Evolutionary conservation across 2,329 filamentous ascomycete genomes (phyloP).

Genomic region (Cercospora zeina): DNA sequence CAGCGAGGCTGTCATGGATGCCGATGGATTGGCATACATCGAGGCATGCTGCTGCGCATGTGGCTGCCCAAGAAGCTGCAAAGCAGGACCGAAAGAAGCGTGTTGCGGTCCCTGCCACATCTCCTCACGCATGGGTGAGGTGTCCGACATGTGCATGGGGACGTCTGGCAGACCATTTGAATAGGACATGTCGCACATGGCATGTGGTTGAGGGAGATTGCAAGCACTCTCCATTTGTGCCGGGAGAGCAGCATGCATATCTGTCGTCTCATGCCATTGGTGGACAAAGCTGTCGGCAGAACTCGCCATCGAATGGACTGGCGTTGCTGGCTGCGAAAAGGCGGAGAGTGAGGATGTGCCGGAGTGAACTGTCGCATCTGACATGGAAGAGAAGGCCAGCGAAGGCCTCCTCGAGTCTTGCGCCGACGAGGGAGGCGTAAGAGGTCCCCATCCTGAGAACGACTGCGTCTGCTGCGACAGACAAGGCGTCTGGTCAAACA

Average conservation of each 20-base stretch:
- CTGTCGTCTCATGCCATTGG: constrained; percentile 26
- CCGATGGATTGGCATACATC: constrained; percentile 21
- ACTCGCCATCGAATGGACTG: constrained; percentile 25
- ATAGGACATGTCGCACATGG: constrained; percentile 20
- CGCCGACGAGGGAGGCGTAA: constrained; percentile 36
- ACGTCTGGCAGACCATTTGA: constrained; percentile 1
- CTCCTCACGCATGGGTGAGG: constrained; percentile 16
- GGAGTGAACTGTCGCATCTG: constrained; percentile 29
- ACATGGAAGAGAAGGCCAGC: constrained; percentile 28
- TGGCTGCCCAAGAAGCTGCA: constrained; percentile 16
- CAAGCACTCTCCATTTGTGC: constrained; percentile 17
- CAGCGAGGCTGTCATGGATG: constrained; percentile 14
- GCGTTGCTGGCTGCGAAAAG: constrained; percentile 34
- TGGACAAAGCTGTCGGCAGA: constrained; percentile 16
- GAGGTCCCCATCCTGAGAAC: constrained; percentile 28
- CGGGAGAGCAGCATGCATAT: constrained; percentile 19
- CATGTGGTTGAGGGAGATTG: constrained; percentile 13
- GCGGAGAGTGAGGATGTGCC: constrained; percentile 26
- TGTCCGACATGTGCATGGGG: constrained; percentile 7
- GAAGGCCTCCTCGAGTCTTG: constrained; percentile 36
- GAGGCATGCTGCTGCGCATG: constrained; percentile 10
- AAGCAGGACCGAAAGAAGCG: not conserved
- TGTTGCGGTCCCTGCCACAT: constrained; percentile 11
- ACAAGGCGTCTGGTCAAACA: constrained; percentile 19
- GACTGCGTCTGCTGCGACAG: constrained; percentile 15